phyloP scores from a whole-genome alignment of 257 asterid genomes.

The Scutellaria barbata region DNA sequence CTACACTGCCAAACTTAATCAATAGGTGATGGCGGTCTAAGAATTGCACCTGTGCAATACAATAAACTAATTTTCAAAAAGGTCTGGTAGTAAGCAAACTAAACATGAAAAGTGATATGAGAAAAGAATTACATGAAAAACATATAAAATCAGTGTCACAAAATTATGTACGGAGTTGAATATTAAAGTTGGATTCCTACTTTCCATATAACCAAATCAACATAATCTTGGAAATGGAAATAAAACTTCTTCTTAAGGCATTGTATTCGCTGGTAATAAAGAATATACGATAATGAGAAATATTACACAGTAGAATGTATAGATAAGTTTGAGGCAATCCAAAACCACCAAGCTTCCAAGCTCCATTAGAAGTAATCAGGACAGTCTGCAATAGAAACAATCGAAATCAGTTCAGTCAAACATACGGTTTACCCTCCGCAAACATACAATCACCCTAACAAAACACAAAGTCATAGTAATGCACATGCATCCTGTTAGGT shows the following conservation, averaged over 20 bases:
- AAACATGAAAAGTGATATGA: constrained; percentile 23
- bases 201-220: constrained; percentile 94
- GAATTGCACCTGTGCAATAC: constrained; percentile 79
- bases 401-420: constrained; percentile 31
- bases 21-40: constrained; percentile 88
- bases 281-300: constrained; percentile 32
- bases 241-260: constrained; percentile 96
- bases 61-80: constrained; percentile 37
- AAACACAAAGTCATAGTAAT: neutral
- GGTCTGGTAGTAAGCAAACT: constrained; percentile 13
- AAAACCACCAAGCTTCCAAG: constrained; percentile 94
- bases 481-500: neutral
- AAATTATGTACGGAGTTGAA: constrained; percentile 8
- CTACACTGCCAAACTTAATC: constrained; percentile 96
- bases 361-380: constrained; percentile 93
- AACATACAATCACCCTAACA: constrained; percentile 7
- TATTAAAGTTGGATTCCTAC: constrained; percentile 45
- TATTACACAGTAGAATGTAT: constrained; percentile 20
- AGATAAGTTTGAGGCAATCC: constrained; percentile 3
- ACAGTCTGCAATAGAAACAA: constrained; percentile 58
- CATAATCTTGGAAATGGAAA: constrained; percentile 96
- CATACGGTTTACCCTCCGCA: constrained; percentile 27
- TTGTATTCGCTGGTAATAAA: constrained; percentile 79
- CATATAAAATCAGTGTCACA: constrained; percentile 5
- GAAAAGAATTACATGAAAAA: neutral